Evolutionary conservation across 345 rosid genomes (phyloP).

Genomic region (Eucalyptus marginata): DNA sequence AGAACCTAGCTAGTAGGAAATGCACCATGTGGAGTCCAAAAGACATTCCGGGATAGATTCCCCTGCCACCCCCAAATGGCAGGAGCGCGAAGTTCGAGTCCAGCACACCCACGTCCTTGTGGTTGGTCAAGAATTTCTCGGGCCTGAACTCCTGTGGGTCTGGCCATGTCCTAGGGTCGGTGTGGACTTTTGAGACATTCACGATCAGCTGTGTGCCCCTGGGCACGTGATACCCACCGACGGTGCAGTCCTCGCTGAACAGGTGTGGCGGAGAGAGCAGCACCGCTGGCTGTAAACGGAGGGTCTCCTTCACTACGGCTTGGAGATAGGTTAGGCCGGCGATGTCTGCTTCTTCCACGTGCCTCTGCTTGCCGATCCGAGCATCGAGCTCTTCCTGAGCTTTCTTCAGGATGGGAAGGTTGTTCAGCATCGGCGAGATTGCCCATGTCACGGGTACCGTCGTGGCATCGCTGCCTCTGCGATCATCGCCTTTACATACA

Average conservation of each 20-base stretch:
- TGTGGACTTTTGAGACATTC: conserved; percentile 13
- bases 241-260: conserved; percentile 6
- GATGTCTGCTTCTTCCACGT: conserved; percentile 3
- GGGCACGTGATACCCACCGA: conserved; percentile 8
- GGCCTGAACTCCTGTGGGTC: conserved; percentile 19
- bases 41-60: conserved; percentile 14
- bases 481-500: not conserved
- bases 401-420: not conserved
- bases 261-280: conserved; percentile 6
- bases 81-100: conserved; percentile 17
- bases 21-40: conserved; percentile 5
- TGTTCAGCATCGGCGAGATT: not conserved
- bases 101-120: conserved; percentile 5
- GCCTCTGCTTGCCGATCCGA: not conserved
- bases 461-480: not conserved
- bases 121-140: conserved; percentile 16
- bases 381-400: not conserved
- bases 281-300: conserved; percentile 13
- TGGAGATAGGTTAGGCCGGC: conserved; percentile 9
- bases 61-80: conserved; percentile 26
- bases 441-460: not conserved
- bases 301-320: conserved; percentile 21
- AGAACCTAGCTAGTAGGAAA: conserved; percentile 2
- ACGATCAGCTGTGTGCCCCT: conserved; percentile 11
- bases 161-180: conserved; percentile 19